Percentiles rank a stretch among this genome's conserved stretches.
phyloP scores from a whole-genome alignment of 129 eudicot species.

The Flaveria ramosissima region DNA sequence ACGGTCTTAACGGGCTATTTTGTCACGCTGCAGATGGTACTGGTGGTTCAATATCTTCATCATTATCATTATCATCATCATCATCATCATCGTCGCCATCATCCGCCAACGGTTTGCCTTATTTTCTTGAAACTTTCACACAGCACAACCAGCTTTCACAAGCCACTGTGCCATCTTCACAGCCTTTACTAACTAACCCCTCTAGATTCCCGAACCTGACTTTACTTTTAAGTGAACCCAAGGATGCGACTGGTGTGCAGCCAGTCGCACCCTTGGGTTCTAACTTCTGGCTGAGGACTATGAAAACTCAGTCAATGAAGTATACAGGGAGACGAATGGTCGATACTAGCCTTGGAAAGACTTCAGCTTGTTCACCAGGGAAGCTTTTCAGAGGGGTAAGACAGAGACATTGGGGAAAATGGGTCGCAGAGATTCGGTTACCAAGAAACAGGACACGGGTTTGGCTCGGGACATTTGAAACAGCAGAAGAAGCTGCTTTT shows the following conservation, averaged over 20 bases:
- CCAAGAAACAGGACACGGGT: slow-evolving; percentile 86
- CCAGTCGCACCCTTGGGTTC: slow-evolving; percentile 34
- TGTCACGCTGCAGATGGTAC: neutral
- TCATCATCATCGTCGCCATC: slow-evolving; percentile 11
- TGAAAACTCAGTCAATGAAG: slow-evolving; percentile 80
- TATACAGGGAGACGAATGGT: slow-evolving; percentile 35
- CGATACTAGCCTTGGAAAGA: slow-evolving; percentile 29
- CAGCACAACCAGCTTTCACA: slow-evolving; percentile 26
- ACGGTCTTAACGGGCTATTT: slow-evolving; percentile 24
- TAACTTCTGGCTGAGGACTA: slow-evolving; percentile 52
- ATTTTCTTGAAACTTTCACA: slow-evolving; percentile 59
- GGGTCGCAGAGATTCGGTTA: slow-evolving; percentile 89
- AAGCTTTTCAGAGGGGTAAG: slow-evolving; percentile 75
- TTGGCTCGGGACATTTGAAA: slow-evolving; percentile 92
- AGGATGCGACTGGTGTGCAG: slow-evolving; percentile 23
- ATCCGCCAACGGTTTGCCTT: slow-evolving; percentile 34
- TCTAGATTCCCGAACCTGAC: slow-evolving; percentile 39
- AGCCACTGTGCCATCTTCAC: slow-evolving; percentile 27
- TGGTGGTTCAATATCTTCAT: slow-evolving; percentile 28
- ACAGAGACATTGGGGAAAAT: slow-evolving; percentile 95
- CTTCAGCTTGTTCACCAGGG: slow-evolving; percentile 38
- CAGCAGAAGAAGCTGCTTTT: slow-evolving; percentile 90
- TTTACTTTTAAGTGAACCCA: slow-evolving; percentile 39
- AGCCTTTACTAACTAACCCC: slow-evolving; percentile 23
- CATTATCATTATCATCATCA: neutral